Conservation (phyloP, 768 basidiomycete genomes). For the Calocybe indica region DNA sequence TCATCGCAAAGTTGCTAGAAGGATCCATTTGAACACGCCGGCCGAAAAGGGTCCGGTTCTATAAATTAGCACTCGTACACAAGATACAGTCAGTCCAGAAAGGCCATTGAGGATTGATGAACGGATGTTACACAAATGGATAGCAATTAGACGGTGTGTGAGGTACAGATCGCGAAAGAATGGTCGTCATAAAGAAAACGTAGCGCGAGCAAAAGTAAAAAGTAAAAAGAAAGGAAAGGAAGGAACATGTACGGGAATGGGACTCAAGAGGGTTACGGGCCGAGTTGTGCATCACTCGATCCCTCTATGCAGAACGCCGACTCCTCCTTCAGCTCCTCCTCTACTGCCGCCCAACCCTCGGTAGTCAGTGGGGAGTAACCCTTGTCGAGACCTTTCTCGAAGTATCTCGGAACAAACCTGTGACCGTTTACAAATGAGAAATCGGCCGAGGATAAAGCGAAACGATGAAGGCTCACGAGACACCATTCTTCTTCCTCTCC, state of each 20-base stretch:
- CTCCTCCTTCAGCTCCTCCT: constrained; percentile 59
- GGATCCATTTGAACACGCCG: no score
- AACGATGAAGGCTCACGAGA: constrained; percentile 52
- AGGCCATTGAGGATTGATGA: no score
- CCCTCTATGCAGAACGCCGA: constrained; percentile 24
- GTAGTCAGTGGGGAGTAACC: constrained; percentile 67
- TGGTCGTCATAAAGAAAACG: neutral
- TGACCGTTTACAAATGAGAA: neutral
- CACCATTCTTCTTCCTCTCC: constrained; percentile 76
- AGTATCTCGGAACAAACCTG: constrained; percentile 73
- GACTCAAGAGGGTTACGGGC: neutral
- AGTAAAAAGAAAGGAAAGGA: neutral
- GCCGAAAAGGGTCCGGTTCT: no score
- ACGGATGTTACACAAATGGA: no score
- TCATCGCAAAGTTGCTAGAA: no score
- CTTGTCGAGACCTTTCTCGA: constrained; percentile 59
- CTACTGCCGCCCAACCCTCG: constrained; percentile 64
- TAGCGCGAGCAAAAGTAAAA: neutral
- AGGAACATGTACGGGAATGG: neutral
- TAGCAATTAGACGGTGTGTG: no score
- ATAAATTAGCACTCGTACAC: no score
- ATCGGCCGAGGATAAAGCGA: neutral
- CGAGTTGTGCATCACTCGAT: neutral
- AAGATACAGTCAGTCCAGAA: no score
- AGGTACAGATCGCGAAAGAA: neutral